A percentile compares a stretch with the other conserved stretches of the same genome.
These are phyloP conservation scores for Coemansia javaensis DNA, from an alignment of 192 early-diverging fungal species.

Conservation along the genomic window DNA sequence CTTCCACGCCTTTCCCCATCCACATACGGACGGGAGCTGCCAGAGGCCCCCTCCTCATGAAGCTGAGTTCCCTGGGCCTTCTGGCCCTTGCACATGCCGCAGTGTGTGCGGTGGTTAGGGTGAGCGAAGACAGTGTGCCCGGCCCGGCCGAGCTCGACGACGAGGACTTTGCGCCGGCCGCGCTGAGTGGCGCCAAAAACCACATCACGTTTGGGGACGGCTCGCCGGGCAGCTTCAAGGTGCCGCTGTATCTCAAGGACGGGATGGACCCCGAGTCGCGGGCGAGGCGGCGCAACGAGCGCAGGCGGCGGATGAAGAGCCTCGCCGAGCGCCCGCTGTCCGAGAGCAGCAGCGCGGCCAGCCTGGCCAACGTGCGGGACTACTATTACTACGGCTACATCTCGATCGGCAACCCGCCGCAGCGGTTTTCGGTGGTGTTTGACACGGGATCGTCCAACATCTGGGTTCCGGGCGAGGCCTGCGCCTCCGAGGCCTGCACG, in stretches of 20 bases:
- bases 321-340: slow-evolving; percentile 19
- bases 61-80: slow-evolving; percentile 8
- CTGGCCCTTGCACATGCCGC: slow-evolving; percentile 12
- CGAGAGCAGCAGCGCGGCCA: slow-evolving; percentile 11
- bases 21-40: slow-evolving; percentile 1
- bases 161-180: slow-evolving; percentile 8
- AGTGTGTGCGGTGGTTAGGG: slow-evolving; percentile 7
- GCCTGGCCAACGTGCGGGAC: slow-evolving; percentile 36
- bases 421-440: slow-evolving; percentile 64
- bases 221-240: slow-evolving; percentile 21
- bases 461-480: slow-evolving; percentile 69
- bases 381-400: slow-evolving; percentile 71
- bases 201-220: slow-evolving; percentile 18
- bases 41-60: slow-evolving; percentile 5
- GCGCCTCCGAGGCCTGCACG: slow-evolving; percentile 66
- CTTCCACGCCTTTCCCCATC: too few relatives aligned
- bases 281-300: slow-evolving; percentile 31
- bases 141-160: background rate
- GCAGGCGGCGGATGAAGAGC: slow-evolving; percentile 31
- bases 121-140: background rate
- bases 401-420: slow-evolving; percentile 61
- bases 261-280: slow-evolving; percentile 45
- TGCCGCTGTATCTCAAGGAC: slow-evolving; percentile 39
- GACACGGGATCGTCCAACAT: slow-evolving; percentile 70
- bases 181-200: slow-evolving; percentile 17